Conservation (phyloP, 2,329 filamentous ascomycete genomes). For the Neofusicoccum kwambonambiense region DNA sequence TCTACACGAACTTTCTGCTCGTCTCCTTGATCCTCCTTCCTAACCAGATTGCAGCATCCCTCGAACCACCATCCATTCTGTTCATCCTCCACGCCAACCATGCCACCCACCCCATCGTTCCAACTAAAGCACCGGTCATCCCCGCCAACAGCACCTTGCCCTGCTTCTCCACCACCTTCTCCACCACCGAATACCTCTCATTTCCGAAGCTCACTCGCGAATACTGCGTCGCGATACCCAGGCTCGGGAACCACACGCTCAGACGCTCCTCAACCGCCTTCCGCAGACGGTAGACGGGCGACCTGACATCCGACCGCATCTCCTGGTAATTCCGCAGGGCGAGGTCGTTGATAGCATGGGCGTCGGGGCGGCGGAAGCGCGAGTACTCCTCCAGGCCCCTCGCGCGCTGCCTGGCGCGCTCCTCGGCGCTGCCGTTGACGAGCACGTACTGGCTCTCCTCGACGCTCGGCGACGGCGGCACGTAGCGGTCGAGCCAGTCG, state of each 20-base stretch:
- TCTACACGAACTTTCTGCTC: slow-evolving; percentile 5
- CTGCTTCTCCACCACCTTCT: slow-evolving; percentile 67
- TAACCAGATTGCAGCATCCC: not conserved
- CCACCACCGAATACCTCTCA: slow-evolving; percentile 82
- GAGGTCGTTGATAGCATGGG: slow-evolving; percentile 87
- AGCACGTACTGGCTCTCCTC: slow-evolving; percentile 29
- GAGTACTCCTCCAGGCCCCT: slow-evolving; percentile 72
- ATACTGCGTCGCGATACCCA: slow-evolving; percentile 93
- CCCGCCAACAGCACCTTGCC: slow-evolving; percentile 43
- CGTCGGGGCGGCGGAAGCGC: slow-evolving; percentile 69
- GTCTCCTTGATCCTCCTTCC: slow-evolving; percentile 6
- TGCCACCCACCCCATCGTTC: not conserved
- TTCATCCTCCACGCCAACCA: slow-evolving; percentile 14
- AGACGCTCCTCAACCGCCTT: slow-evolving; percentile 86
- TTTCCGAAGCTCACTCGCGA: slow-evolving; percentile 91
- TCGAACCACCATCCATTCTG: not conserved
- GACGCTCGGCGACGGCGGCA: slow-evolving; percentile 22
- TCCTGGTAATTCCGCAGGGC: slow-evolving; percentile 89
- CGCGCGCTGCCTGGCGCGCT: slow-evolving; percentile 27
- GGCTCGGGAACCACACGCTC: slow-evolving; percentile 68
- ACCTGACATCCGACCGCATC: slow-evolving; percentile 85
- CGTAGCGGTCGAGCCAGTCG: slow-evolving; percentile 70
- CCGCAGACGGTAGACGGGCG: slow-evolving; percentile 71
- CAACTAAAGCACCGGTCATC: not conserved
- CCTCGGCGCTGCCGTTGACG: slow-evolving; percentile 45